These are phyloP conservation scores for Pythium volutum DNA, from an alignment of 352 stramenopile species.

Conservation along the genomic window DNA sequence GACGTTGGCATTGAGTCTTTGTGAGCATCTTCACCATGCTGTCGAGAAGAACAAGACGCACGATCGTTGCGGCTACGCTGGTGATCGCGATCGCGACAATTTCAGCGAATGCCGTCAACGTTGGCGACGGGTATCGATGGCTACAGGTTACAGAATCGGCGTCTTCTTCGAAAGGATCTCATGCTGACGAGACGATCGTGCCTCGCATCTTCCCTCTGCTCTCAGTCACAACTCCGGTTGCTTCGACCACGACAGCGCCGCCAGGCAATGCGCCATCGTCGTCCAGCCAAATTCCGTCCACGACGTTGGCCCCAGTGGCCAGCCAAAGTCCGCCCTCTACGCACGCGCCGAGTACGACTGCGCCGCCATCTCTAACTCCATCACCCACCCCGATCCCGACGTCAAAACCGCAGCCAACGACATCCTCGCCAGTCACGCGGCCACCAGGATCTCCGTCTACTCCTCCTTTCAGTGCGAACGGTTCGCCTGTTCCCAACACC, in stretches of 20 bases:
- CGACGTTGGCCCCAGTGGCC: neutral
- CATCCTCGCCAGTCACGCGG: neutral
- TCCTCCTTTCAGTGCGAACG: neutral
- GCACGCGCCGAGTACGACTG: neutral
- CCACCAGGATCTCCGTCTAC: slow-evolving; percentile 3
- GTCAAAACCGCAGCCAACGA: neutral
- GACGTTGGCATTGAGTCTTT: neutral
- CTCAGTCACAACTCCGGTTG: neutral
- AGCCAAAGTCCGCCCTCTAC: neutral
- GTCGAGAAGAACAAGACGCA: neutral
- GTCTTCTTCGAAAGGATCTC: neutral
- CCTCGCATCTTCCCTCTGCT: neutral
- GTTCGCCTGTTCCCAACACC: neutral
- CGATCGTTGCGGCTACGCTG: neutral
- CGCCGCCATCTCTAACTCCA: neutral
- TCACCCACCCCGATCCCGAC: neutral
- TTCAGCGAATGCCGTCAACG: neutral
- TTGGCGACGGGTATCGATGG: neutral
- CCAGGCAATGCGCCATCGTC: neutral
- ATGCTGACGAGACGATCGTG: neutral
- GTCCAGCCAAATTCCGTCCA: neutral
- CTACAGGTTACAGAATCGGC: neutral
- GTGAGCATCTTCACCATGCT: neutral
- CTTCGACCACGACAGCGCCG: neutral
- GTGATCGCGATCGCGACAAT: neutral